Evolutionary conservation across 805 yeast genomes (phyloP).

Genomic region (Barnettozyma salicaria): DNA sequence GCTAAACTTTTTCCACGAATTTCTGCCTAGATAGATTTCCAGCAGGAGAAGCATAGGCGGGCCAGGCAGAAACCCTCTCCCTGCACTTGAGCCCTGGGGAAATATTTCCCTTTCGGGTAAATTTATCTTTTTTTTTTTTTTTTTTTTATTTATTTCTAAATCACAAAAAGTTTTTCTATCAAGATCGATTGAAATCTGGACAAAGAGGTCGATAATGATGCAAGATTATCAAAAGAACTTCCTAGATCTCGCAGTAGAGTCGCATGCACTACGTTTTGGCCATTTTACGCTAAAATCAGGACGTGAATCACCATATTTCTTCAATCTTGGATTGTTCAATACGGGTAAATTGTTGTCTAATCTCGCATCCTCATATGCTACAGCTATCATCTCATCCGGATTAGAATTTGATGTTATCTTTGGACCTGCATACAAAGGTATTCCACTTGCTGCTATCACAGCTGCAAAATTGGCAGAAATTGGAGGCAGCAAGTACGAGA

Average conservation of each 20-base stretch:
- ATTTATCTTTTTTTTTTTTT: no score
- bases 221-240: slow-evolving; percentile 57
- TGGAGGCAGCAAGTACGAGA: slow-evolving; percentile 69
- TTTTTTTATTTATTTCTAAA: no score
- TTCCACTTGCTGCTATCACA: slow-evolving; percentile 89
- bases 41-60: no score
- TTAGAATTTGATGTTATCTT: slow-evolving; percentile 84
- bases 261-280: slow-evolving; percentile 83
- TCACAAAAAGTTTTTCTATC: no score
- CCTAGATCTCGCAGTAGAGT: slow-evolving; percentile 74
- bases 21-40: no score
- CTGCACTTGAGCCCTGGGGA: no score
- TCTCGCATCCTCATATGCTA: slow-evolving; percentile 84
- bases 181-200: no score
- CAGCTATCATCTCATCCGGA: slow-evolving; percentile 75
- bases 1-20: no score
- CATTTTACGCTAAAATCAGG: slow-evolving; percentile 87
- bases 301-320: slow-evolving; percentile 90
- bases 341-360: slow-evolving; percentile 74
- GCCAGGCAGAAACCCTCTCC: no score
- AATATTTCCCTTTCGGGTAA: no score
- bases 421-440: slow-evolving; percentile 98
- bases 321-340: slow-evolving; percentile 86
- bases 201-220: slow-evolving; percentile 14
- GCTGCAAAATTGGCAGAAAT: slow-evolving; percentile 88